Conservation (phyloP, 75 land plant genomes). For the Ceratopteris richardii region DNA sequence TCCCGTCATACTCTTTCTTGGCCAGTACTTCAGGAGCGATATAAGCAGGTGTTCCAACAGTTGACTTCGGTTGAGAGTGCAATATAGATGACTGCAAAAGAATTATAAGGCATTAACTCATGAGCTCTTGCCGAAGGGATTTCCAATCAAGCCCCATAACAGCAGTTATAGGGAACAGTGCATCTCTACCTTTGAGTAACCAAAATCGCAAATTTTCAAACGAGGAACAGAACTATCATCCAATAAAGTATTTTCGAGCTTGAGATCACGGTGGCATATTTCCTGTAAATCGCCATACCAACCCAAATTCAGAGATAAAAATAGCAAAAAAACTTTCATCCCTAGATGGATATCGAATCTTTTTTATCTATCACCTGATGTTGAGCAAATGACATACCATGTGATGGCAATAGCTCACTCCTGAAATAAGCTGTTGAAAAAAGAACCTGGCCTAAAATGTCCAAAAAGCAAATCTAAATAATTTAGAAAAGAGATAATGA, state of each 20-base stretch:
- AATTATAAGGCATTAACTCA: neutral
- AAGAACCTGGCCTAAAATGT: conserved; percentile 69
- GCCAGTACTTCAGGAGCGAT: conserved; percentile 90
- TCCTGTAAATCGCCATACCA: conserved; percentile 65
- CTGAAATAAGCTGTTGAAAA: conserved; percentile 94
- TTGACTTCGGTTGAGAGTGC: conserved; percentile 87
- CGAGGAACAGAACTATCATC: conserved; percentile 90
- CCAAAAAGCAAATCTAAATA: neutral
- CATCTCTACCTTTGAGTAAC: conserved; percentile 77
- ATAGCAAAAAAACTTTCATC: too few relatives aligned
- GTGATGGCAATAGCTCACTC: conserved; percentile 85
- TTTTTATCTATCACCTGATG: neutral
- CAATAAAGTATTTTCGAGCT: conserved; percentile 80
- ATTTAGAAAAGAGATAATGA: too few relatives aligned
- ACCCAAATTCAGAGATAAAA: too few relatives aligned
- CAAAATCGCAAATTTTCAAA: conserved; percentile 90
- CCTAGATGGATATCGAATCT: too few relatives aligned
- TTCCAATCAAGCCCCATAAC: too few relatives aligned
- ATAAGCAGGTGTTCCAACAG: conserved; percentile 91
- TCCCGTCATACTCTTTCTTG: conserved; percentile 82
- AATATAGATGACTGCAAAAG: conserved; percentile 74
- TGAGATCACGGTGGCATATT: conserved; percentile 91
- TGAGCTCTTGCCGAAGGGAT: too few relatives aligned
- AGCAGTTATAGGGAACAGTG: too few relatives aligned
- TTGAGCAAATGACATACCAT: conserved; percentile 37